phyloP scores from a whole-genome alignment of 2,329 filamentous ascomycete genomes.

The Metarhizium robertsii region DNA sequence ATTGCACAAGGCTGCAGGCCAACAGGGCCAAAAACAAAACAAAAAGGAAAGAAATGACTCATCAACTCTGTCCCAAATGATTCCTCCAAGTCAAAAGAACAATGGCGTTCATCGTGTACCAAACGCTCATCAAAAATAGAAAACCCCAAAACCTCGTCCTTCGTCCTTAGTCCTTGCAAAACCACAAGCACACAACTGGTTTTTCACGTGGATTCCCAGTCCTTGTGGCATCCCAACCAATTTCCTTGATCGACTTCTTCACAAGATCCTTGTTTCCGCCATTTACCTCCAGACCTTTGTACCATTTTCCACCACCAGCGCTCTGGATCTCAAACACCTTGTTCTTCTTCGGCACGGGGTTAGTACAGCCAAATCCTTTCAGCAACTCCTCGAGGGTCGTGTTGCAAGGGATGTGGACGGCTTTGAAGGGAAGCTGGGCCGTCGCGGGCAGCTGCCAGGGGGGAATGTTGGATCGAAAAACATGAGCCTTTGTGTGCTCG shows the following conservation, averaged over 20 bases:
- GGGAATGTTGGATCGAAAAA: conserved; percentile 39
- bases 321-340: conserved; percentile 46
- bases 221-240: conserved; percentile 49
- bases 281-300: conserved; percentile 41
- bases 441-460: conserved; percentile 43
- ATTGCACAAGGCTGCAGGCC: too few species aligned
- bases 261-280: conserved; percentile 40
- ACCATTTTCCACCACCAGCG: conserved; percentile 49
- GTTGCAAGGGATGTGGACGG: conserved; percentile 41
- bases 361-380: conserved; percentile 46
- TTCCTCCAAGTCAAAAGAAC: too few species aligned
- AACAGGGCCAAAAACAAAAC: too few species aligned
- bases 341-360: conserved; percentile 42
- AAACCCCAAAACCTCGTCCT: conserved; percentile 1
- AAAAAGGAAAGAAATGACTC: too few species aligned
- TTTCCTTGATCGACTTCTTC: conserved; percentile 39
- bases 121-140: not conserved
- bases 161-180: conserved; percentile 45
- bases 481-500: conserved; percentile 49
- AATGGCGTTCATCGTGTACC: not conserved
- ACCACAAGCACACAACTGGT: conserved; percentile 51
- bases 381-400: conserved; percentile 48
- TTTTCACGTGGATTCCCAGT: conserved; percentile 38
- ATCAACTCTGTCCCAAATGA: too few species aligned
- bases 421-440: conserved; percentile 35